phyloP scores from a whole-genome alignment of 129 eudicot species.

The Helichrysum umbraculigerum region DNA sequence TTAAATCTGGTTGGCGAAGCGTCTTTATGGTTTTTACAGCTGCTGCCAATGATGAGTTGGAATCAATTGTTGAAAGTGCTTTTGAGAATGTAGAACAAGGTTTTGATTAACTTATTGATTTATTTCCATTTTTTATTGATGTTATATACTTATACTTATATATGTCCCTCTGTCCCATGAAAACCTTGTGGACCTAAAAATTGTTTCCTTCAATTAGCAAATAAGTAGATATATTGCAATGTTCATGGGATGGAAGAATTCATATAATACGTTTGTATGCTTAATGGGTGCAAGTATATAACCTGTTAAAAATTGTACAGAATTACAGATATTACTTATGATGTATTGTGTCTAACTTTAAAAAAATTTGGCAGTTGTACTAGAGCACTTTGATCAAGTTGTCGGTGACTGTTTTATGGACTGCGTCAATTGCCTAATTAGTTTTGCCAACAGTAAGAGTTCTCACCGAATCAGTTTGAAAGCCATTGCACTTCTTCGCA shows the following conservation, averaged over 20 bases:
- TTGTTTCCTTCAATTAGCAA: not conserved
- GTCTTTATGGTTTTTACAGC: constrained; percentile 91
- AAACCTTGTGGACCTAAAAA: not conserved
- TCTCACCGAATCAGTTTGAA: constrained; percentile 87
- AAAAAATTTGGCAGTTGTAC: constrained; percentile 54
- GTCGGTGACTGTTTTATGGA: constrained; percentile 91
- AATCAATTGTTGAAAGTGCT: constrained; percentile 88
- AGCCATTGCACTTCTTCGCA: constrained; percentile 96
- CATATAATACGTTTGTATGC: not conserved
- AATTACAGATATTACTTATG: constrained; percentile 2
- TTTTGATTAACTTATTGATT: constrained; percentile 19
- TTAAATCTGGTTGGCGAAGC: constrained; percentile 96
- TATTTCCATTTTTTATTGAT: not conserved
- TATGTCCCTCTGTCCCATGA: not conserved
- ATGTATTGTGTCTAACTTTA: constrained; percentile 28
- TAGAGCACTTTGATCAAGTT: constrained; percentile 97
- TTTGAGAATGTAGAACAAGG: constrained; percentile 98
- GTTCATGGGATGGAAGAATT: not conserved
- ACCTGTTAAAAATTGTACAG: not conserved
- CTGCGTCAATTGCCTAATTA: constrained; percentile 86
- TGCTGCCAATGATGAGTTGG: constrained; percentile 82
- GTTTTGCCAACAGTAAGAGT: constrained; percentile 85
- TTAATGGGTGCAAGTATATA: not conserved
- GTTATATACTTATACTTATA: not conserved
- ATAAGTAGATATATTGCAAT: constrained; percentile 4